Conservation (phyloP, 768 basidiomycete species). For the Leccinum incarnatum region DNA sequence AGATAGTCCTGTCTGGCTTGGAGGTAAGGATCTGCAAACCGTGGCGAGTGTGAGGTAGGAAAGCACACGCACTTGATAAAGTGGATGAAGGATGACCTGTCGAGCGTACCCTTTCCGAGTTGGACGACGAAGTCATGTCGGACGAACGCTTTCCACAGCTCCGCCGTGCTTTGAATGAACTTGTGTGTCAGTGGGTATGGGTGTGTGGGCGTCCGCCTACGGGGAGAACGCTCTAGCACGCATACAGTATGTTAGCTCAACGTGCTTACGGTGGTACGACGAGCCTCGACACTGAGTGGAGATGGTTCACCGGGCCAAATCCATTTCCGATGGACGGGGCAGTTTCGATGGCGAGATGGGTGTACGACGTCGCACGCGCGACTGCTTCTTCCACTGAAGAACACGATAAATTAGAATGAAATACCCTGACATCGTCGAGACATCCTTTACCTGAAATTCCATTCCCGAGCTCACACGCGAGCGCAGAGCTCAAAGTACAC, state of each 20-base stretch:
- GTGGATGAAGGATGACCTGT: slow-evolving; percentile 65
- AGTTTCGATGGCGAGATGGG: slow-evolving; percentile 68
- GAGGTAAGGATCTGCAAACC: not conserved
- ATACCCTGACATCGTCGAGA: not conserved
- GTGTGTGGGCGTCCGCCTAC: slow-evolving; percentile 54
- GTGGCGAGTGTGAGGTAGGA: not conserved
- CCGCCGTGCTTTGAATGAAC: slow-evolving; percentile 55
- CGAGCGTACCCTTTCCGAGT: slow-evolving; percentile 70
- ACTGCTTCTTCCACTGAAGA: slow-evolving; percentile 56
- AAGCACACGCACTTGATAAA: slow-evolving; percentile 68
- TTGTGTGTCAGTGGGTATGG: slow-evolving; percentile 68
- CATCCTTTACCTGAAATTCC: slow-evolving; percentile 35
- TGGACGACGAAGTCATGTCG: slow-evolving; percentile 81
- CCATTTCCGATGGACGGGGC: slow-evolving; percentile 70
- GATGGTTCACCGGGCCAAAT: slow-evolving; percentile 84
- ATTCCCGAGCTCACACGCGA: slow-evolving; percentile 66
- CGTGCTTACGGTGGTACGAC: slow-evolving; percentile 55
- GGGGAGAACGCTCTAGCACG: not conserved
- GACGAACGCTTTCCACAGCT: slow-evolving; percentile 71
- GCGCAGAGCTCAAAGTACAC: slow-evolving; percentile 84
- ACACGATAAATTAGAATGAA: too few species aligned
- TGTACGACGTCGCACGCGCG: slow-evolving; percentile 62
- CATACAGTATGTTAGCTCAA: not conserved
- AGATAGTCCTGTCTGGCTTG: slow-evolving; percentile 70
- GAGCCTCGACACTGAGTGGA: slow-evolving; percentile 53